Base-by-base conservation (phyloP, 75 land plant genomes). In the Ceratopteris richardii region DNA sequence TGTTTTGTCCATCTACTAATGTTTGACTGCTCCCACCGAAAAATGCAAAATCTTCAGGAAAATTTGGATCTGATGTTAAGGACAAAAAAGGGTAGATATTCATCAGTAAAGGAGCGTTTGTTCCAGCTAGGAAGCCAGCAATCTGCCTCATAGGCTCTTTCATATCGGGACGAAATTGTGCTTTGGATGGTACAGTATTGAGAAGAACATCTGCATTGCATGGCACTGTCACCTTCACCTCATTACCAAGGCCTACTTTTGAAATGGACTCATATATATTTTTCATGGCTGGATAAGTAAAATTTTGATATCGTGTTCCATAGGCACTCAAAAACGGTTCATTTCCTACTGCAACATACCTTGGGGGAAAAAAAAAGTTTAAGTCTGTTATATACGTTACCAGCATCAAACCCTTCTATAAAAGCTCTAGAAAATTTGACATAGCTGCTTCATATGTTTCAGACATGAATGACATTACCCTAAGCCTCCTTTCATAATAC, bases 301-400 rank as follows among this genome's bases (percentile, higher is more conserved):
- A 68, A 0, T 74, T 54, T 51, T 71, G 78, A 57, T 54, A 91
- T 25, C 60, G 69, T 0, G 84, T 89, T 20, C 69, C 50, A 71
- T 88, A 88, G 54, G 76, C 70, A 1, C 72, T 63, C 20, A 91
- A 86, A 44, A 91, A 91, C 0, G 97, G 94, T 58, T 91, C 97
- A 58, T 90, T 90, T 14, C 96, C 96, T 4, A 90, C 85, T 4
- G 88, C 96, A 36, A 90, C 62, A 57, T 81, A 82, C 77, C 95
- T 89, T 82, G 7, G 39, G 44, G 51, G 53, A 40, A 40, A n/a
- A n/a, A n/a, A n/a, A n/a, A n/a, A n/a, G n/a, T n/a, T n/a, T n/a
- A n/a, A n/a, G n/a, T n/a, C n/a, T n/a, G n/a, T n/a, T n/a, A n/a
- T n/a, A n/a, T n/a, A n/a, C n/a, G n/a, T n/a, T n/a, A n/a, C n/a